Conservation (phyloP, 345 rosid species). For the Passiflora organensis region DNA sequence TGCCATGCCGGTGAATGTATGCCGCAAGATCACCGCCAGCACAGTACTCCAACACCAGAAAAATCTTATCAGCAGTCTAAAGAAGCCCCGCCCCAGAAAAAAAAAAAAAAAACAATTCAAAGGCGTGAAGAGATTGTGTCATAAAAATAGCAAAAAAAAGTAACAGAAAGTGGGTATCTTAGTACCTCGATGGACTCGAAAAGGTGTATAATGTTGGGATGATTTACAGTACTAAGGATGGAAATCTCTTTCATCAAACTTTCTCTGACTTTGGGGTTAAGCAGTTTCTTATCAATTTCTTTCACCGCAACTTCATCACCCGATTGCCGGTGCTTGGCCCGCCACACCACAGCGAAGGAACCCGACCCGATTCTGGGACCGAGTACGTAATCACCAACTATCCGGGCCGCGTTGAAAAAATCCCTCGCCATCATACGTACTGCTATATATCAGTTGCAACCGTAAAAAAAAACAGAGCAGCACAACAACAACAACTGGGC, state of each 20-base stretch:
- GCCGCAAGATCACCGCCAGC: slow-evolving; percentile 81
- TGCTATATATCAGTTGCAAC: no score
- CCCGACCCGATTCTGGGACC: slow-evolving; percentile 74
- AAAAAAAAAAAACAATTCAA: slow-evolving; percentile 1
- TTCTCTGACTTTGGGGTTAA: slow-evolving; percentile 57
- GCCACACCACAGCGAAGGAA: slow-evolving; percentile 74
- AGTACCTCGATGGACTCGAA: slow-evolving; percentile 24
- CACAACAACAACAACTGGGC: neutral
- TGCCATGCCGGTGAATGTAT: slow-evolving; percentile 56
- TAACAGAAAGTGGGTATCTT: slow-evolving; percentile 3
- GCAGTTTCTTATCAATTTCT: slow-evolving; percentile 67
- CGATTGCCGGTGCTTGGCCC: slow-evolving; percentile 44
- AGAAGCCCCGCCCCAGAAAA: neutral
- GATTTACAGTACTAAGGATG: slow-evolving; percentile 68
- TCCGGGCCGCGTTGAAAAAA: slow-evolving; percentile 23
- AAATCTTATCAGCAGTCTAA: slow-evolving; percentile 62
- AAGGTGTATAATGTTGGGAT: slow-evolving; percentile 46
- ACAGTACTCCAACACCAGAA: slow-evolving; percentile 73
- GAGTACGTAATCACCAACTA: slow-evolving; percentile 60
- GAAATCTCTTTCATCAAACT: slow-evolving; percentile 70
- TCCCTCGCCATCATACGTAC: slow-evolving; percentile 41
- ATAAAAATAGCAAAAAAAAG: neutral
- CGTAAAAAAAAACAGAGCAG: neutral
- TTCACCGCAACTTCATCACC: slow-evolving; percentile 61
- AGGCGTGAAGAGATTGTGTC: neutral